Evolutionary conservation across 202 grass and related monocot genomes (phyloP).

Genomic region (Digitaria exilis): DNA sequence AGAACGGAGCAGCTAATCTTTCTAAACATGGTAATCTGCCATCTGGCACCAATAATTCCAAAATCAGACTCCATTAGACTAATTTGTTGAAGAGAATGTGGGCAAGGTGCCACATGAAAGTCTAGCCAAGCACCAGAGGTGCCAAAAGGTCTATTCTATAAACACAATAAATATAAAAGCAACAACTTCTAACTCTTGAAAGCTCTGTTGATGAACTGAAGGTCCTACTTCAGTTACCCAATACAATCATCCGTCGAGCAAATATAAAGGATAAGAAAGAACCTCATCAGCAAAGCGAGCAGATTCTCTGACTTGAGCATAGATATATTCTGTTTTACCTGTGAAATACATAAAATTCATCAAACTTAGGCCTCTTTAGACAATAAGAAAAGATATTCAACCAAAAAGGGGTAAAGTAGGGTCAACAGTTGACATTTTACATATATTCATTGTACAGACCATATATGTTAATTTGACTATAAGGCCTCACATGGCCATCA

Average conservation of each 20-base stretch:
- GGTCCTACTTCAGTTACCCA: constrained; percentile 3
- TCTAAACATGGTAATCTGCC: not conserved
- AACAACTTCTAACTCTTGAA: constrained; percentile 6
- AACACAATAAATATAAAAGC: constrained; percentile 24
- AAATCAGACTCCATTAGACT: constrained; percentile 4
- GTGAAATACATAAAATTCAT: constrained; percentile 30
- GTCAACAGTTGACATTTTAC: not conserved
- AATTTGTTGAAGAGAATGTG: constrained; percentile 9
- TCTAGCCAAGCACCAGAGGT: too few species aligned
- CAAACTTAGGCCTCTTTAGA: too few species aligned
- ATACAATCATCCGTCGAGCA: constrained; percentile 21
- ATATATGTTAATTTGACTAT: not conserved
- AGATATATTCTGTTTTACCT: constrained; percentile 99
- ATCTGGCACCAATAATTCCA: not conserved
- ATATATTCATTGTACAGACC: not conserved
- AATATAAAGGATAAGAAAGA: constrained; percentile 36
- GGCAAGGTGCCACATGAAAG: constrained; percentile 11
- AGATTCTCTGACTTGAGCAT: constrained; percentile 69
- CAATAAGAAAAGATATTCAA: constrained; percentile 23
- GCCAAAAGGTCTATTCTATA: constrained; percentile 1
- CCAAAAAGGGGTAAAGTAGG: too few species aligned
- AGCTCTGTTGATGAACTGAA: constrained; percentile 1
- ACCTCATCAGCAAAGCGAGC: constrained; percentile 76
- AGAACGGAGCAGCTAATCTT: constrained; percentile 1
- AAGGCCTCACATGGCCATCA: constrained; percentile 9